Evolutionary conservation across 169 alveolate species (phyloP).

Genomic region (Haemoproteus tartakovskyi): DNA sequence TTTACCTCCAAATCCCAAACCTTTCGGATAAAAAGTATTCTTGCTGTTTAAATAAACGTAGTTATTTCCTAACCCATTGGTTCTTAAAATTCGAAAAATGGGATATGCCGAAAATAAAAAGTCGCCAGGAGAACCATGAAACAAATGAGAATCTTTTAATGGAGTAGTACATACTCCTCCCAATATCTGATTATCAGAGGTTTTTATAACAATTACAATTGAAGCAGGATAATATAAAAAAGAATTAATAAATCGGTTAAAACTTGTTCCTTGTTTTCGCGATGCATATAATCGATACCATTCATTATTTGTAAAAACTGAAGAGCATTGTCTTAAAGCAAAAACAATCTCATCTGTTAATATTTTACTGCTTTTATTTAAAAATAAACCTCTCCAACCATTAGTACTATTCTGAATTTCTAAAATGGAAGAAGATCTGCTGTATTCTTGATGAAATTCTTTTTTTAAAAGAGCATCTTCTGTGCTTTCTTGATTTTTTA

Average conservation of each 20-base stretch:
- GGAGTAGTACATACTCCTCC: constrained; percentile 65
- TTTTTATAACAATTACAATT: constrained; percentile 45
- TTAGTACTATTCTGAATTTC: constrained; percentile 33
- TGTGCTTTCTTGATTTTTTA: constrained; percentile 2
- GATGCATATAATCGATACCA: constrained; percentile 65
- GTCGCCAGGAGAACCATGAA: constrained; percentile 46
- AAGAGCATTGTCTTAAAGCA: constrained; percentile 55
- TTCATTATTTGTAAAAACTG: constrained; percentile 45
- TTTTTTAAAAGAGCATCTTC: background rate
- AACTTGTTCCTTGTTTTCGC: constrained; percentile 63
- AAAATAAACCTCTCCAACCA: constrained; percentile 61
- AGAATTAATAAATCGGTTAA: constrained; percentile 43
- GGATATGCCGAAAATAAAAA: constrained; percentile 60
- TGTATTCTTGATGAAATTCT: too few species aligned
- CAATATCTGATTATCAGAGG: constrained; percentile 56
- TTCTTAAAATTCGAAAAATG: constrained; percentile 37
- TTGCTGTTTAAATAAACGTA: constrained; percentile 58
- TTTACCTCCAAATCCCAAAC: constrained; percentile 63
- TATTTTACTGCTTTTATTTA: constrained; percentile 57
- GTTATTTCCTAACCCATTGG: constrained; percentile 45
- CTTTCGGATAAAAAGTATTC: constrained; percentile 54
- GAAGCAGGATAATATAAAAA: constrained; percentile 46
- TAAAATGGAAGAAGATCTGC: constrained; percentile 34
- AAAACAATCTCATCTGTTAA: constrained; percentile 64
- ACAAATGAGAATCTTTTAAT: constrained; percentile 58